These are phyloP conservation scores for Micractinium conductrix DNA, from an alignment of 139 green algal genomes.

Conservation along the genomic window DNA sequence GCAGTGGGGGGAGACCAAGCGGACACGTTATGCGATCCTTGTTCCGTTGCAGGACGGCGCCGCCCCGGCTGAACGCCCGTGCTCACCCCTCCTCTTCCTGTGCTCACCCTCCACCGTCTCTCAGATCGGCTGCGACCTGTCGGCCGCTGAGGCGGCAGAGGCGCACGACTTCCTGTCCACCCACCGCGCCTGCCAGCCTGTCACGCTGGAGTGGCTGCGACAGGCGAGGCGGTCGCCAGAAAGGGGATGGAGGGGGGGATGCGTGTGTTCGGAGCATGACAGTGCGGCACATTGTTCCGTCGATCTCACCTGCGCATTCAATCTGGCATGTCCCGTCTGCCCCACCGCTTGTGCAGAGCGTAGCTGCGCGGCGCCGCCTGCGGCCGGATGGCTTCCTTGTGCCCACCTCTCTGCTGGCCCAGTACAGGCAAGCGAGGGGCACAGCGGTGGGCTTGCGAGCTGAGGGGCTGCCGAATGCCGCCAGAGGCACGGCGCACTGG, in stretches of 20 bases:
- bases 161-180: slow-evolving; percentile 11
- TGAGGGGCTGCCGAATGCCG: no score
- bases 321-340: no score
- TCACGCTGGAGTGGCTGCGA: slow-evolving; percentile 53
- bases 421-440: slow-evolving; percentile 1
- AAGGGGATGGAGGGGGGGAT: no score
- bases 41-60: no score
- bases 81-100: neutral
- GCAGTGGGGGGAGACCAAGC: neutral
- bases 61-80: no score
- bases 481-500: no score
- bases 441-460: no score
- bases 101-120: neutral
- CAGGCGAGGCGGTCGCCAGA: slow-evolving; percentile 23
- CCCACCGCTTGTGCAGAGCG: no score
- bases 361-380: slow-evolving; percentile 16
- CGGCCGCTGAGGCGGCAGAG: neutral
- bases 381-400: slow-evolving; percentile 19
- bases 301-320: no score
- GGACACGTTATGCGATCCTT: neutral
- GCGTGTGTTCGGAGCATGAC: no score
- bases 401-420: neutral
- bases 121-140: slow-evolving; percentile 29
- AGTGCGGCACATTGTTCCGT: no score
- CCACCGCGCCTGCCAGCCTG: slow-evolving; percentile 29